Percentiles rank a stretch among this genome's conserved stretches.
These are phyloP conservation scores for Zymoseptoria crescenta DNA, from an alignment of 2,329 filamentous ascomycete species.

Conservation along the genomic window DNA sequence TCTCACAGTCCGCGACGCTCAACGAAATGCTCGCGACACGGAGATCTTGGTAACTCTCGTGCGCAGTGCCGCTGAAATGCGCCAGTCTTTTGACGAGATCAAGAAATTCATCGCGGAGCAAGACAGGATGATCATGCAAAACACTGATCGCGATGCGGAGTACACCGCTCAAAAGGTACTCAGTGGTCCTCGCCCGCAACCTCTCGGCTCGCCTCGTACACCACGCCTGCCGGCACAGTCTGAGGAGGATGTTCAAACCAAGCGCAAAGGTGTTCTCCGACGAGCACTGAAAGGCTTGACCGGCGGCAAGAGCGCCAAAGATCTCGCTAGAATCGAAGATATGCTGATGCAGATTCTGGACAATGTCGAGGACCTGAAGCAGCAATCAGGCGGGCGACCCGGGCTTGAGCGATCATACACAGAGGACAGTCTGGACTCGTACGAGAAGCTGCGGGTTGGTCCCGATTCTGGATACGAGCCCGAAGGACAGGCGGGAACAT, in stretches of 20 bases:
- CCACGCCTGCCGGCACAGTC: slow-evolving; percentile 44
- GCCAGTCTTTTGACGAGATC: slow-evolving; percentile 90
- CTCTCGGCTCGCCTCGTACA: slow-evolving; percentile 53
- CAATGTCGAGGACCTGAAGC: slow-evolving; percentile 67
- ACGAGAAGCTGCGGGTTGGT: slow-evolving; percentile 62
- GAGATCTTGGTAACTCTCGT: slow-evolving; percentile 94
- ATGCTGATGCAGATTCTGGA: slow-evolving; percentile 78
- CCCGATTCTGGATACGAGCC: slow-evolving; percentile 73
- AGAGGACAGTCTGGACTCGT: slow-evolving; percentile 52
- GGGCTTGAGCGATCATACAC: slow-evolving; percentile 22
- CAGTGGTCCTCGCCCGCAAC: slow-evolving; percentile 77
- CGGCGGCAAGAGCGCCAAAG: slow-evolving; percentile 77
- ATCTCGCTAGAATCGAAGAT: slow-evolving; percentile 40
- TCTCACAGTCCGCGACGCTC: slow-evolving; percentile 91
- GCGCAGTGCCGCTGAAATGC: slow-evolving; percentile 91
- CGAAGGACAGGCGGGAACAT: slow-evolving; percentile 69
- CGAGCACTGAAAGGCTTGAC: slow-evolving; percentile 79
- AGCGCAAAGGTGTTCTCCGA: slow-evolving; percentile 90
- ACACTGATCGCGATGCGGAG: slow-evolving; percentile 81
- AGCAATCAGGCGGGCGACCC: slow-evolving; percentile 22
- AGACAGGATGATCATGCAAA: slow-evolving; percentile 79
- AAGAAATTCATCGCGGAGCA: slow-evolving; percentile 86
- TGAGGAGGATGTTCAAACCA: slow-evolving; percentile 54
- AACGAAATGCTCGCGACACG: slow-evolving; percentile 90
- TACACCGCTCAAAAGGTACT: slow-evolving; percentile 74